Base-by-base conservation (phyloP, 805 yeast genomes). In the Yarrowia bubula region DNA sequence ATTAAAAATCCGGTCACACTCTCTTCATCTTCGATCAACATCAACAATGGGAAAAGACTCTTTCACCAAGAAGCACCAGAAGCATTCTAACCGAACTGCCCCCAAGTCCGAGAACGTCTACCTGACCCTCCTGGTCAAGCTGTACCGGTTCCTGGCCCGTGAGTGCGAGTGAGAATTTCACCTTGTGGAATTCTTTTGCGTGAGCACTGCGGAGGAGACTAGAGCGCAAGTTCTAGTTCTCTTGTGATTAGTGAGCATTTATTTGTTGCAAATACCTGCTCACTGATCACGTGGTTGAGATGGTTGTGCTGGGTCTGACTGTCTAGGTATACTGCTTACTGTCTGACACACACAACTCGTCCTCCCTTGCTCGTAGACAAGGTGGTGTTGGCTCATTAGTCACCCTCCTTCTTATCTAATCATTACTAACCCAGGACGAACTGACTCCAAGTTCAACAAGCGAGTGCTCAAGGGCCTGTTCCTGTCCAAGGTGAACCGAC, bases 21-120 rank as follows among this genome's bases (percentile, higher is more conserved):
- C 31, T 55, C 47, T 28, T 42, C 48, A 39, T 55, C 48, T 41
- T 55, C 48, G 47, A 37, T 48, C 41, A 41, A 37, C 38, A 39
- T 41, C 35, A 66, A 57, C 71, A 78, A 92, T 92, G 98, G 98
- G 97, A 88, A 90, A 88, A 84, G 98, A 95, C 86, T 96, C 90
- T 86, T 85, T 88, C 83, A 80, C 86, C 81, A 95, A 93, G 84
- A 98, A 91, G 84, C 99, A 95, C 88, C 86, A 85, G 79, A 90
- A 92, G 84, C 83, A 88, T 75, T 88, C 96, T 83, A 96, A 91
- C 91, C 92, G 99, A 85, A 84, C 88, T 80, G 98, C 98, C 83
- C 99, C 99, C 85, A 91, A 91, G 87, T 93, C 98, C 74, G 97
- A 95, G 85, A 95, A 95, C 81, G 97, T 92, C 84, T 95, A 95